These are phyloP conservation scores for Didymella lethalis DNA, from an alignment of 2,329 filamentous ascomycete genomes.

Conservation along the genomic window DNA sequence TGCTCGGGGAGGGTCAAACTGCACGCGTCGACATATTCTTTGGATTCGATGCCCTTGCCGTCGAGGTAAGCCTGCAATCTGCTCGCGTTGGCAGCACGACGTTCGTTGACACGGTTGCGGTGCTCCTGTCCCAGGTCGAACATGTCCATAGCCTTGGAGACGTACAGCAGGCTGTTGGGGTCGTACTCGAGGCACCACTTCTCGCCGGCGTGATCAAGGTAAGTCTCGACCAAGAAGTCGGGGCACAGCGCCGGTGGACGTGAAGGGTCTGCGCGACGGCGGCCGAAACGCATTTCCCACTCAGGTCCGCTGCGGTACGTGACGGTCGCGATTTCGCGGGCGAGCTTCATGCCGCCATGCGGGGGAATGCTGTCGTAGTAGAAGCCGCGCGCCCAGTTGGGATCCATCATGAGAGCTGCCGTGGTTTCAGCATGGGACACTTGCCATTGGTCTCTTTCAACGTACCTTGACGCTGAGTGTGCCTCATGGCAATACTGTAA, in stretches of 20 bases:
- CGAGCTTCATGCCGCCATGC: constrained; percentile 96
- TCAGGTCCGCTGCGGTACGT: constrained; percentile 96
- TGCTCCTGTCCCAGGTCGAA: constrained; percentile 85
- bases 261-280: constrained; percentile 82
- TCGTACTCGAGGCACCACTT: constrained; percentile 98
- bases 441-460: neutral
- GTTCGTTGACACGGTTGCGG: constrained; percentile 68
- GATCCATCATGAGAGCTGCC: constrained; percentile 94
- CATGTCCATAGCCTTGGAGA: constrained; percentile 98
- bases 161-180: constrained; percentile 91
- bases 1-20: constrained; percentile 81
- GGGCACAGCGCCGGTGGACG: constrained; percentile 94
- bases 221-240: constrained; percentile 97
- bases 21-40: constrained; percentile 63
- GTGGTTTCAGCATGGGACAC: constrained; percentile 21
- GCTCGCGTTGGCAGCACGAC: constrained; percentile 68
- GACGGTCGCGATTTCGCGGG: constrained; percentile 95
- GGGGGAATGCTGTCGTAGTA: constrained; percentile 86
- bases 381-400: constrained; percentile 93
- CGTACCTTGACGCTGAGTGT: constrained; percentile 84
- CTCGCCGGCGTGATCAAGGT: constrained; percentile 96
- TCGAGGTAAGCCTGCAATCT: constrained; percentile 61
- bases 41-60: constrained; percentile 36
- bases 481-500: constrained; percentile 98
- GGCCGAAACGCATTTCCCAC: constrained; percentile 94